Percentiles rank a stretch among this genome's conserved stretches.
These are phyloP conservation scores for Geotrichum citri-aurantii DNA, from an alignment of 1,139 yeast species.

Conservation along the genomic window DNA sequence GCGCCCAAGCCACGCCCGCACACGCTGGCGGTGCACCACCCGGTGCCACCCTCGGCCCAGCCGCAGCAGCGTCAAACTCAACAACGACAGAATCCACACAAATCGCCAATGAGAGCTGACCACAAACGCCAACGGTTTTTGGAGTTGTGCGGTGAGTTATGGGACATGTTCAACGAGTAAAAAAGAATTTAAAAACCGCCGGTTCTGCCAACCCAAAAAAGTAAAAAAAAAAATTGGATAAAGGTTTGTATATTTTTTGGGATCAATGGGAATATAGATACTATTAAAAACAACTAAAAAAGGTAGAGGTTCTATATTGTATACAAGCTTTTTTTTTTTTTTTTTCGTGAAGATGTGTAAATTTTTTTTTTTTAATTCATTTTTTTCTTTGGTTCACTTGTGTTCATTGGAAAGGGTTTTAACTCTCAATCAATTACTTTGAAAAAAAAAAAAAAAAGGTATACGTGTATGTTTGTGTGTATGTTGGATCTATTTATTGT, in stretches of 20 bases:
- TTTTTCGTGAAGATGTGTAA: not conserved
- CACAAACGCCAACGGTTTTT: not conserved
- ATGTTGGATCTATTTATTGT: not conserved
- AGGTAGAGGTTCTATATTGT: not conserved
- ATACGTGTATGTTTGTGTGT: not conserved
- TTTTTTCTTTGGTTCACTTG: not conserved
- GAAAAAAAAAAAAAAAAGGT: too few species aligned
- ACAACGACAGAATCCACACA: not conserved
- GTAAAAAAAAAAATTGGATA: too few species aligned
- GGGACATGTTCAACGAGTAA: constrained; percentile 7
- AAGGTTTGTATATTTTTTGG: too few species aligned
- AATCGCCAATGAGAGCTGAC: not conserved
- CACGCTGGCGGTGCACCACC: not conserved
- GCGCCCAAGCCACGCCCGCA: not conserved
- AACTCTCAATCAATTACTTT: too few species aligned
- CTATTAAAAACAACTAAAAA: not conserved
- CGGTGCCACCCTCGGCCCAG: not conserved
- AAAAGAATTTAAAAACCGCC: too few species aligned
- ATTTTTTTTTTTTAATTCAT: too few species aligned
- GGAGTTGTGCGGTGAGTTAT: constrained; percentile 6
- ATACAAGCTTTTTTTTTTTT: too few species aligned
- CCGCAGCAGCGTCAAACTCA: not conserved
- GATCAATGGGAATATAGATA: too few species aligned
- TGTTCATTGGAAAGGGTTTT: not conserved
- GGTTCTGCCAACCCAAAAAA: too few species aligned